Percentiles rank a stretch among this genome's conserved stretches.
Evolutionary conservation across 2,329 filamentous ascomycete species (phyloP).

Genomic region (Exophiala calicioides): DNA sequence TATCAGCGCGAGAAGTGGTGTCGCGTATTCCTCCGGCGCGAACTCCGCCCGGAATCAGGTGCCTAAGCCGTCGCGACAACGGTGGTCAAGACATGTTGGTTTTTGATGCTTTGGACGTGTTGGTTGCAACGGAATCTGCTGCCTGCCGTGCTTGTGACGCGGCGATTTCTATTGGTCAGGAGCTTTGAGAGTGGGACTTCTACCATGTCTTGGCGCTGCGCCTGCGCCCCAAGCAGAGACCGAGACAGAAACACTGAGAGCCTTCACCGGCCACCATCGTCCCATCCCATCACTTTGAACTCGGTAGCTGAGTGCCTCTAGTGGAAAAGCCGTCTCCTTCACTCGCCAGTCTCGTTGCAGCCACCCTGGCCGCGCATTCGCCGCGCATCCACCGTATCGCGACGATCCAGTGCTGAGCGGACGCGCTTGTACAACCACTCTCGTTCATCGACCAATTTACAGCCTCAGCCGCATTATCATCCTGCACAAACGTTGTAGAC

Average conservation of each 20-base stretch:
- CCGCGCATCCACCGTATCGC: no score
- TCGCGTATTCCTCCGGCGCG: constrained; percentile 20
- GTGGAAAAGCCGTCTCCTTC: no score
- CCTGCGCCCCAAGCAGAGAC: constrained; percentile 4
- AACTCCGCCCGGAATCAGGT: constrained; percentile 11
- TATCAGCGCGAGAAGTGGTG: constrained; percentile 11
- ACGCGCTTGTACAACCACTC: background rate
- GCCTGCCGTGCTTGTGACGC: constrained; percentile 10
- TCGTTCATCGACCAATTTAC: background rate
- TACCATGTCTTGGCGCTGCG: constrained; percentile 24
- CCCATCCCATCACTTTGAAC: no score
- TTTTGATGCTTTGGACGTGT: constrained; percentile 25
- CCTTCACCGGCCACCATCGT: no score
- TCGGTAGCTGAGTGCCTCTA: no score
- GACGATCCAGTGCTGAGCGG: no score
- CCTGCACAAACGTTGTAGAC: background rate
- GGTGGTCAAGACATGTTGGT: constrained; percentile 15
- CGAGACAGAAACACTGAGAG: no score
- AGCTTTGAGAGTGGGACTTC: constrained; percentile 10
- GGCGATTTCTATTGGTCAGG: constrained; percentile 17
- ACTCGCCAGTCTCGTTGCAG: no score
- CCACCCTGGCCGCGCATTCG: no score
- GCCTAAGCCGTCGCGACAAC: constrained; percentile 1
- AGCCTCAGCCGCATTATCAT: background rate
- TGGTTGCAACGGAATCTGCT: constrained; percentile 20